A percentile compares a stretch with the other conserved stretches of the same genome.
Conservation (phyloP, 805 yeast species). For the Yamadazyma endophytica region DNA sequence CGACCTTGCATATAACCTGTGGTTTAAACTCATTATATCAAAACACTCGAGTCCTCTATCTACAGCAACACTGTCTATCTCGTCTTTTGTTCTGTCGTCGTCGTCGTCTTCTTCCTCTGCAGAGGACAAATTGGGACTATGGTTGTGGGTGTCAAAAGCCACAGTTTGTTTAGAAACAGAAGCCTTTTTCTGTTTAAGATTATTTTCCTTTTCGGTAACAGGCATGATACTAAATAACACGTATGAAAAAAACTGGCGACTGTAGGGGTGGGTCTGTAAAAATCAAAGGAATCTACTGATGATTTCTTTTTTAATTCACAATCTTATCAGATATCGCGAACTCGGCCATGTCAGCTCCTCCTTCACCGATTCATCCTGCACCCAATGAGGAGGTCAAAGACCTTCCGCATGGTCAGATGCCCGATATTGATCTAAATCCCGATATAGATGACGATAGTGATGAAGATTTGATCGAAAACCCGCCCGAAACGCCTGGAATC, state of each 20-base stretch:
- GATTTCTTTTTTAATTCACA: not conserved
- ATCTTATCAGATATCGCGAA: too few species aligned
- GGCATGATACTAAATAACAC: conserved; percentile 5
- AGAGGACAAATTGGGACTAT: not conserved
- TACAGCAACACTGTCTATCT: not conserved
- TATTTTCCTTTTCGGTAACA: conserved; percentile 8
- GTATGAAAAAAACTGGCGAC: not conserved
- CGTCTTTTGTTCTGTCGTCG: conserved; percentile 2
- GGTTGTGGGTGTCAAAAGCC: conserved; percentile 2
- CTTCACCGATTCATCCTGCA: conserved; percentile 32
- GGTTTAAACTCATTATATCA: conserved; percentile 7
- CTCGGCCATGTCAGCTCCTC: conserved; percentile 16
- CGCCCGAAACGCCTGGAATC: too few species aligned
- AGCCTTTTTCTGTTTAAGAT: conserved; percentile 2
- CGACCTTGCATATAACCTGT: conserved; percentile 10
- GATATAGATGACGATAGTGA: conserved; percentile 28
- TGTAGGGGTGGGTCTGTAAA: too few species aligned
- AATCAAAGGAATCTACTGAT: too few species aligned
- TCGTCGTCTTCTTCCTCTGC: conserved; percentile 1
- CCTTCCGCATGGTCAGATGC: conserved; percentile 23
- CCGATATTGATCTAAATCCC: conserved; percentile 36
- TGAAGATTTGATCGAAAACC: too few species aligned
- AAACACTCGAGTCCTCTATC: not conserved
- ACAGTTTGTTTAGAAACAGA: not conserved
- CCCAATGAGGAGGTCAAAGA: conserved; percentile 28